Evolutionary conservation across 2,329 filamentous ascomycete genomes (phyloP), one percentile per base, ranked within the genome.

Genomic region (Phialophora chinensis): DNA sequence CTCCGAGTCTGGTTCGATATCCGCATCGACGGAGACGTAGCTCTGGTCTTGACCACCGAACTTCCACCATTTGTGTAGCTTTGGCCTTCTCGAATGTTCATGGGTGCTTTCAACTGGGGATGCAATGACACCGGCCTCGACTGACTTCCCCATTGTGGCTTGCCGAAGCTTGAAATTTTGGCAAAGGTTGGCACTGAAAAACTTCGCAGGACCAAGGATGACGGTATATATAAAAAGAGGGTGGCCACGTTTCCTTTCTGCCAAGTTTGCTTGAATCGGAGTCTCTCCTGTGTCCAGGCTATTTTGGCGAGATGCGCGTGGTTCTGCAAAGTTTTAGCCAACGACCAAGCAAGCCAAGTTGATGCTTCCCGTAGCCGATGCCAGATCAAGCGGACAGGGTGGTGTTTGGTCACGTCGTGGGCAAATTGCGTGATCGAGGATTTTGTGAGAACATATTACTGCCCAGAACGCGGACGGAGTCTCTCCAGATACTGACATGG

Each of bases 1-100:
- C 38, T 69, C 62, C 10, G 66, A 67, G 52, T 54, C 47, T 12
- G 44, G 20, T 4, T 66, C 55, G 38, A 58, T 49, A 12, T 62
- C 66, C 4, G 17, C 61, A 50, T 71, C 68, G 49, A 72, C 67
- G n/a, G 66, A 63, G 38, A 70, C 64, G 66, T 69, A 56, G 59
- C 54, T 64, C 31, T 64, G 31, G 38, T 72, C 70, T 50, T 68
- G 62, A 11, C 70, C 70, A 25, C 66, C 66, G 20, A 72, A 33
- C 17, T 61, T 47, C 62, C 65, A 72, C 70, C 70, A 72, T 31
- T 53, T 63, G 7, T 52, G 63, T 10, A 33, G 50, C 50, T 63
- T 59, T n/a, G 20, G 10, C 53, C 44, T 54, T 27, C 54, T 53
- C 27, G 50, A 23, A 20, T 11, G 27, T 33, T 47, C 42, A 17